Evolutionary conservation across 1,284 basidiomycete species (phyloP), one percentile per base, ranked within the genome.

Genomic region (Irpex sp.): DNA sequence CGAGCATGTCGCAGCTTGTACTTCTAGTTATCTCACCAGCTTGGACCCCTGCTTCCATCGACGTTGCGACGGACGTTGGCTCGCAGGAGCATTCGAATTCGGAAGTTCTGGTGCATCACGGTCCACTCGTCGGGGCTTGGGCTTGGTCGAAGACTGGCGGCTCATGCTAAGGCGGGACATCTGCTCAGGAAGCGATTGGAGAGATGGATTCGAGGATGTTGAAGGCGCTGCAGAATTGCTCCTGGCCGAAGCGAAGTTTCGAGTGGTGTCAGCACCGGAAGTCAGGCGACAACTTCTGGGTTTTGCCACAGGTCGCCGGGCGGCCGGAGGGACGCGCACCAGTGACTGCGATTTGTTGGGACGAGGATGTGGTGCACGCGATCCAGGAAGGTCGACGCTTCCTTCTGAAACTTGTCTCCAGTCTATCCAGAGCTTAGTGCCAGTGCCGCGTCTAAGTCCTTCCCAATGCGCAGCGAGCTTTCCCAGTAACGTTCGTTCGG

Each of bases 401-500:
- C 54, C 48, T 3, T 67, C 66, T 5, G 65, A 59, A 8, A 72
- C 58, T 16, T 42, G 58, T 16, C 37, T 62, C 65, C 67, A 68
- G 57, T 67, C 65, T 5, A 62, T 63, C 73, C 73, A 72, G 19
- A 60, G 52, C 28, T 28, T 28, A 28, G 28, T 28, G 28, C 28
- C 4, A 53, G 5, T n/a, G 35, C n/a, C 58, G 19, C 18, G 48
- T 18, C 10, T 33, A 42, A 57, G 35, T 7, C 58, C 39, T 45
- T 62, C 66, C 70, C 72, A 74, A 37, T 67, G 48, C 9, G 19
- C 19, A 7, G 64, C 61, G 10, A 75, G 66, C 45, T 64, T 62
- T 12, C 78, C 78, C 5, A 80, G 66, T 8, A 81, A 69, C 0
- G 75, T 80, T 16, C 64, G 9, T 19, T 65, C 58, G 0, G 72